phyloP scores from a whole-genome alignment of 169 alveolate genomes.

The Plasmodium sp. region DNA sequence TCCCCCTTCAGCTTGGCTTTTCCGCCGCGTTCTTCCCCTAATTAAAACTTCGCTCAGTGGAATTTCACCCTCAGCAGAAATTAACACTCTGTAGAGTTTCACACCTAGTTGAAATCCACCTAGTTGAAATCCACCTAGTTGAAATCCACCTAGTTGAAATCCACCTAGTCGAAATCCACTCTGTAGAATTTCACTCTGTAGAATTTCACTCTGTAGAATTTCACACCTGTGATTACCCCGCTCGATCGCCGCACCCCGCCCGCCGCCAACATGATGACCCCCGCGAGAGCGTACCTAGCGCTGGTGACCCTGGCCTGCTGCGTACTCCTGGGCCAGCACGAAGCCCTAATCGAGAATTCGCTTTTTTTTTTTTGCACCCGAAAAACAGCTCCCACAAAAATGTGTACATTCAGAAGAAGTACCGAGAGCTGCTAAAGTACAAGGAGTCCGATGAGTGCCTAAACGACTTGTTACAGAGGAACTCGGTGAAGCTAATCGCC shows the following conservation, averaged over 20 bases:
- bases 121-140: background rate
- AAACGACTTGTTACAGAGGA: conserved; percentile 12
- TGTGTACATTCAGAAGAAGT: conserved; percentile 14
- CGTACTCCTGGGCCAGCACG: background rate
- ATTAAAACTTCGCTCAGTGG: background rate
- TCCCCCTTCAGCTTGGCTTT: background rate
- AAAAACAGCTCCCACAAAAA: background rate
- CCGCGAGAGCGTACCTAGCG: background rate
- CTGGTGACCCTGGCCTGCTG: background rate
- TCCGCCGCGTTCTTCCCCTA: background rate
- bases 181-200: background rate
- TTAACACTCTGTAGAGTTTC: background rate
- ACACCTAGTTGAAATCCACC: background rate
- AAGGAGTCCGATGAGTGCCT: conserved; percentile 20
- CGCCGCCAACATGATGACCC: background rate
- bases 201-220: background rate
- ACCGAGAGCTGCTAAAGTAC: background rate
- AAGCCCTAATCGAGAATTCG: conserved; percentile 46
- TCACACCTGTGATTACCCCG: background rate
- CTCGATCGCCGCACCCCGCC: background rate
- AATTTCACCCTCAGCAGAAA: too few relatives aligned
- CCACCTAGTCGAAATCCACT: background rate
- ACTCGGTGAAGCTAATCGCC: conserved; percentile 19
- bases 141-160: too few relatives aligned
- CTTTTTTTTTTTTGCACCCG: conserved; percentile 73